phyloP scores from a whole-genome alignment of 257 asterid species.

The Euphrasia confusa region DNA sequence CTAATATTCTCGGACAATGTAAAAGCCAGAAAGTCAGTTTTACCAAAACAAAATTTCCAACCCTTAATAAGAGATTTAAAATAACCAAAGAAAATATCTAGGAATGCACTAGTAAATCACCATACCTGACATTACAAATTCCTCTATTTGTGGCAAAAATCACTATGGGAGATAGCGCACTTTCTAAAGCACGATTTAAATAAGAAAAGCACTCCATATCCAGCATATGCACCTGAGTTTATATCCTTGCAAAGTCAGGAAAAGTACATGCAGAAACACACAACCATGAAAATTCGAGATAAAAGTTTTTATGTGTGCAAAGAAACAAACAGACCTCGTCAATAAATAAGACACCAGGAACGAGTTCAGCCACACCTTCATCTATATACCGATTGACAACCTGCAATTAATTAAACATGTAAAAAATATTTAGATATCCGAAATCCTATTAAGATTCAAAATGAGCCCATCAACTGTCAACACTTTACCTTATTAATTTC shows the following conservation, averaged over 20 bases:
- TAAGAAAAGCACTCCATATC: conserved; percentile 97
- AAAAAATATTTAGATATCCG: neutral
- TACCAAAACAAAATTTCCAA: neutral
- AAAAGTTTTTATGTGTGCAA: neutral
- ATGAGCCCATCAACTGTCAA: conserved; percentile 3
- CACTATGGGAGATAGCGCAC: conserved; percentile 86
- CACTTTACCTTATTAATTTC: conserved; percentile 81
- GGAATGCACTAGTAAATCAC: neutral
- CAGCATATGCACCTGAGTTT: conserved; percentile 79
- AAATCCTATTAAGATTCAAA: conserved; percentile 6
- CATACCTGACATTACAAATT: conserved; percentile 81
- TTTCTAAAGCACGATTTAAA: conserved; percentile 84
- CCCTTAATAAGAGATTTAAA: conserved; percentile 1
- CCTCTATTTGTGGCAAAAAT: conserved; percentile 91
- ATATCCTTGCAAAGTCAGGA: conserved; percentile 15
- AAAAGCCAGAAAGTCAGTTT: neutral
- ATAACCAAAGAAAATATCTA: neutral
- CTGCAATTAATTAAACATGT: conserved; percentile 33
- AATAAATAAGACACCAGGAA: conserved; percentile 92
- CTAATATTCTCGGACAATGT: neutral
- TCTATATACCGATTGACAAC: conserved; percentile 89
- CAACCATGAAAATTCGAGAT: conserved; percentile 6
- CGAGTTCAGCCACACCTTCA: conserved; percentile 93
- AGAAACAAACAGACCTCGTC: conserved; percentile 57
- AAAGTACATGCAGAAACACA: neutral